phyloP scores from a whole-genome alignment of 75 land plant genomes.

The Selaginella moellendorffii region DNA sequence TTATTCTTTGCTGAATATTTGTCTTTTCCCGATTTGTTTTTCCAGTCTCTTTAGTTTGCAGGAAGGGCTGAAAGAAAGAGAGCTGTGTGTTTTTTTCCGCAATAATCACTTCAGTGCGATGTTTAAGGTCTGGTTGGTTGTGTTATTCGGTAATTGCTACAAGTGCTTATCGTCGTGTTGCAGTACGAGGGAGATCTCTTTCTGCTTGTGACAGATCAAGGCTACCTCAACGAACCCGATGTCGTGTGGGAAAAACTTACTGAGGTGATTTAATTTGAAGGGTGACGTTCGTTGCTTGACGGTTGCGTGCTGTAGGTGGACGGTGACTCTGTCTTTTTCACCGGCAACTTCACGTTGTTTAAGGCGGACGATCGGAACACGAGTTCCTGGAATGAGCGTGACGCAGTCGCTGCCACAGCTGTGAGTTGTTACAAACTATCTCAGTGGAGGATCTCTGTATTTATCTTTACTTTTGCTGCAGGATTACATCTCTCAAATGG shows the following conservation, averaged over 20 bases:
- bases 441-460: not conserved
- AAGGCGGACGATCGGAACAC: slow-evolving; percentile 29
- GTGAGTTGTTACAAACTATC: slow-evolving; percentile 23
- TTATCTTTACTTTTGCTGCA: not conserved
- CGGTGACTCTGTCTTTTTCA: slow-evolving; percentile 69
- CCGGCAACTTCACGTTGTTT: slow-evolving; percentile 57
- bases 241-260: slow-evolving; percentile 91
- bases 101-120: slow-evolving; percentile 98
- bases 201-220: slow-evolving; percentile 84
- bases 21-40: not conserved
- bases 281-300: not conserved
- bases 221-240: slow-evolving; percentile 81
- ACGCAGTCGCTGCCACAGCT: slow-evolving; percentile 62
- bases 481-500: not conserved
- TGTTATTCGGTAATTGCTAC: not conserved
- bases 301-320: slow-evolving; percentile 46
- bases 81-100: slow-evolving; percentile 95
- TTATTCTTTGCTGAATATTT: not conserved
- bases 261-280: slow-evolving; percentile 43
- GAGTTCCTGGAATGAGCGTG: slow-evolving; percentile 60
- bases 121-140: slow-evolving; percentile 66
- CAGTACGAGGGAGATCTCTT: slow-evolving; percentile 70
- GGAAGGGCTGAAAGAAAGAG: slow-evolving; percentile 71
- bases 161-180: not conserved
- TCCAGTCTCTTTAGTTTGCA: slow-evolving; percentile 71